Percentiles rank a stretch among this genome's conserved stretches.
Conservation (phyloP, 148 eudicot species). For the Amaranthus palmeri region DNA sequence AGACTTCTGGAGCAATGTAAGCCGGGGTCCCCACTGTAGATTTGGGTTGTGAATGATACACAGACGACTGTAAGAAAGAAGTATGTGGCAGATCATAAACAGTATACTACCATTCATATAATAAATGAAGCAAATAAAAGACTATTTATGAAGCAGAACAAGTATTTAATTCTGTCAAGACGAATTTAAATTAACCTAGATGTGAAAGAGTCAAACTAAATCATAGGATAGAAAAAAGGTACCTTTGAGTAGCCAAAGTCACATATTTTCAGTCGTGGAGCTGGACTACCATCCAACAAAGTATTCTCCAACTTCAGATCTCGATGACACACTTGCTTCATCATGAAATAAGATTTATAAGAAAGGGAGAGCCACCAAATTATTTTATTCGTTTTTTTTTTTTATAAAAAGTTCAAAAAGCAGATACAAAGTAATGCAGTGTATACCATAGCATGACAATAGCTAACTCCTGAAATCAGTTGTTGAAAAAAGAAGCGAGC, state of each 20-base stretch:
- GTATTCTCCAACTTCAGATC: conserved; percentile 48
- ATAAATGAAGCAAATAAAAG: background rate
- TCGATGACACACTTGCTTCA: conserved; percentile 52
- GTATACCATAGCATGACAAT: conserved; percentile 47
- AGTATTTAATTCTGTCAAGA: background rate
- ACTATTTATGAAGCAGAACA: background rate
- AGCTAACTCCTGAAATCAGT: conserved; percentile 47
- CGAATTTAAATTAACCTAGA: background rate
- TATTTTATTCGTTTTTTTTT: background rate
- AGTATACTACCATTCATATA: background rate
- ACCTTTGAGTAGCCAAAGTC: conserved; percentile 56
- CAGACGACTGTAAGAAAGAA: conserved; percentile 55
- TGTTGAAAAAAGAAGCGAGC: conserved; percentile 54
- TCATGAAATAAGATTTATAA: background rate
- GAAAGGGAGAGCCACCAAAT: conserved; percentile 1
- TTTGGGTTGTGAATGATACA: conserved; percentile 92
- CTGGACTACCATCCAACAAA: conserved; percentile 50
- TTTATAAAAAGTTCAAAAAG: background rate
- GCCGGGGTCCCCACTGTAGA: conserved; percentile 97
- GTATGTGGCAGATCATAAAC: conserved; percentile 2
- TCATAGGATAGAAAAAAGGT: background rate
- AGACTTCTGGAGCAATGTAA: conserved; percentile 93
- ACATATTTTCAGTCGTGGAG: conserved; percentile 47
- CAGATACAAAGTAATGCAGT: background rate
- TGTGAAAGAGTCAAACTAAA: background rate